Evolutionary conservation across 768 basidiomycete genomes (phyloP), one percentile per base, ranked within the genome.

Genomic region (Agrocybe pediades): DNA sequence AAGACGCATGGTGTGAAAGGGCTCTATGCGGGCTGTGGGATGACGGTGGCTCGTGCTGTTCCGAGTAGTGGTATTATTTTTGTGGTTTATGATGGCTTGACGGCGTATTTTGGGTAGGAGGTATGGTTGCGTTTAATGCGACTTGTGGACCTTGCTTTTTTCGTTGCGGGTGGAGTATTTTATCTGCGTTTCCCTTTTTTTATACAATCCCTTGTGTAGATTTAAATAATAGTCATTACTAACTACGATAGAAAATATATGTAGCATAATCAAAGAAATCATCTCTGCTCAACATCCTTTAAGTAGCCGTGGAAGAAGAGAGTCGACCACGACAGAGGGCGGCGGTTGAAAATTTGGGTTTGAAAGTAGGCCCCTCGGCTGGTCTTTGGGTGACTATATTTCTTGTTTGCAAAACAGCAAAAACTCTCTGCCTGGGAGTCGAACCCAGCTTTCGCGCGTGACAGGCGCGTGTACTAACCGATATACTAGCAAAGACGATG

Each of bases 11-110:
- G 96, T 2, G 58, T 97, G 6, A 78, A 78, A 42, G 96, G 95
- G 2, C 68, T 97, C 61, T 98, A 98, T 71, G 89, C 92, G 21
- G 96, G 96, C 0, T 94, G 91, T 65, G 95, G 94, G 9, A 85
- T 98, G 66, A 98, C 95, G 0, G 86, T 92, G 16, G 82, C 86
- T 40, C 77, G 94, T 52, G 85, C 88, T 6, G 85, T 95, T 49
- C 94, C 94, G 8, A 93, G 90, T 65, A 93, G 90, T 65, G 95
- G 91, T 5, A 80, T 98, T 51, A 94, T 98, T 50, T 98, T 98
- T 67, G 73, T 92, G 60, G 90, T 98, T 47, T 98, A 95, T 62
- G 92, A 96, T 65, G 88, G 85, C 26, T 72, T 96, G 51, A 72
- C 71, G 27, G 69, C 74, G 2, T 74, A 72, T 67, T 68, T 77